Evolutionary conservation across 805 yeast species (phyloP).

Genomic region (Lachancea meyersii): DNA sequence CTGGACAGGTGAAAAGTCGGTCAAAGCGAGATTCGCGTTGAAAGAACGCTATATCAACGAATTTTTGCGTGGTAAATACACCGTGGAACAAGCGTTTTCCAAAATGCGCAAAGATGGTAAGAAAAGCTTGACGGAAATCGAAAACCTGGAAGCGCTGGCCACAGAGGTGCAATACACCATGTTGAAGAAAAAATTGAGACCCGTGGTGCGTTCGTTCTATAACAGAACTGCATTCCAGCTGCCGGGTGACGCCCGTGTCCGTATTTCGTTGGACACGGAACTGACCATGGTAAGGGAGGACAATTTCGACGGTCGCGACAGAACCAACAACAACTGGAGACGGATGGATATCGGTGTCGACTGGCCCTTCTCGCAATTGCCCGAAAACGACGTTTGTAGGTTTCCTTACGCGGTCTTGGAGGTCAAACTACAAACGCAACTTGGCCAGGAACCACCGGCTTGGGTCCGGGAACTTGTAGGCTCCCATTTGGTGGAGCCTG

Average conservation of each 20-base stretch:
- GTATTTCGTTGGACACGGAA: slow-evolving; percentile 96
- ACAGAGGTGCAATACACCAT: slow-evolving; percentile 88
- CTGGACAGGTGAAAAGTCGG: slow-evolving; percentile 99
- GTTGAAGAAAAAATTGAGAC: slow-evolving; percentile 76
- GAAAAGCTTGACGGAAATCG: slow-evolving; percentile 80
- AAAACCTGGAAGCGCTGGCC: slow-evolving; percentile 85
- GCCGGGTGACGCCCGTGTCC: slow-evolving; percentile 98
- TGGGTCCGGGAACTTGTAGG: slow-evolving; percentile 94
- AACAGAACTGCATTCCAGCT: slow-evolving; percentile 98
- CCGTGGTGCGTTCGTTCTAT: slow-evolving; percentile 92
- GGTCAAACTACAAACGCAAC: slow-evolving; percentile 93
- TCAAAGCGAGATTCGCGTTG: slow-evolving; percentile 89
- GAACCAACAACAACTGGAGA: slow-evolving; percentile 94
- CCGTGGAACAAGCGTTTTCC: slow-evolving; percentile 85
- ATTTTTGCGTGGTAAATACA: slow-evolving; percentile 74
- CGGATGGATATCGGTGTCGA: slow-evolving; percentile 98
- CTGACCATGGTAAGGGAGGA: slow-evolving; percentile 97
- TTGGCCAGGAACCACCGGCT: slow-evolving; percentile 97
- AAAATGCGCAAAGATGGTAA: slow-evolving; percentile 91
- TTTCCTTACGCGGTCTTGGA: slow-evolving; percentile 97
- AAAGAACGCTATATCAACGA: slow-evolving; percentile 87
- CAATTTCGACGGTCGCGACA: slow-evolving; percentile 84
- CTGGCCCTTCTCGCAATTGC: slow-evolving; percentile 84
- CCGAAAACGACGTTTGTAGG: slow-evolving; percentile 79
- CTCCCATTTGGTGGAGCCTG: slow-evolving; percentile 94